Base-by-base conservation (phyloP, 2,329 filamentous ascomycete genomes). In the Talaromyces atroroseus region DNA sequence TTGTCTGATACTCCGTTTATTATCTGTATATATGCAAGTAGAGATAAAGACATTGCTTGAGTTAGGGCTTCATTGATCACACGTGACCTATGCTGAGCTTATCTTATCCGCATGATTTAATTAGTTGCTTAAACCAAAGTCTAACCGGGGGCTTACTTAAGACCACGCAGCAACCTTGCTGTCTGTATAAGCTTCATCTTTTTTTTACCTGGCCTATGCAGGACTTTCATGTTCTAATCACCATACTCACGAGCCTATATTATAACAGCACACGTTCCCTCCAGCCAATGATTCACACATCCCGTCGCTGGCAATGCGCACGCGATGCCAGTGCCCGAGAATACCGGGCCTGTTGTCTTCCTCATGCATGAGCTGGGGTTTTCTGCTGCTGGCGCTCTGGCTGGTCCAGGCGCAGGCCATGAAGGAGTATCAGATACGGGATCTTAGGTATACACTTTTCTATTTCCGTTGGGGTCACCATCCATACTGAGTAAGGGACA, bases 291-390 rank as follows among this genome's bases (percentile, higher is more conserved):
- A 58, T 58, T 52, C 44, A 48, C 56, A 46, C 46, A 51, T 55
- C 48, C 14, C 36, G n/a, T 58, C 62, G 63, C 60, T 62, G 64
- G 69, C 70, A 66, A 75, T 74, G 73, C 69, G 66, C 66, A 68
- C 68, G 68, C 69, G 67, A 73, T 73, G 71, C 66, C 65, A 68
- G 64, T 67, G 65, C 63, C 67, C 60, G 60, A 66, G 64, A 60
- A 70, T 73, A 71, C 67, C 64, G 52, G 40, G 50, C 64, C 61
- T 65, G 64, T 62, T 65, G 64, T 62, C 64, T 59, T 63, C 59
- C 62, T 60, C 63, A 66, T 72, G 69, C 64, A 62, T 66, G 63
- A 61, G 65, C 58, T 71, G 67, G 66, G 61, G 64, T 60, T 61
- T 71, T 8, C 20, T 58, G 26, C 26, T 54, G 59, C 59, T 72